These are phyloP conservation scores for Wickerhamiella pararugosa DNA, from an alignment of 1,139 yeast genomes.

Conservation along the genomic window DNA sequence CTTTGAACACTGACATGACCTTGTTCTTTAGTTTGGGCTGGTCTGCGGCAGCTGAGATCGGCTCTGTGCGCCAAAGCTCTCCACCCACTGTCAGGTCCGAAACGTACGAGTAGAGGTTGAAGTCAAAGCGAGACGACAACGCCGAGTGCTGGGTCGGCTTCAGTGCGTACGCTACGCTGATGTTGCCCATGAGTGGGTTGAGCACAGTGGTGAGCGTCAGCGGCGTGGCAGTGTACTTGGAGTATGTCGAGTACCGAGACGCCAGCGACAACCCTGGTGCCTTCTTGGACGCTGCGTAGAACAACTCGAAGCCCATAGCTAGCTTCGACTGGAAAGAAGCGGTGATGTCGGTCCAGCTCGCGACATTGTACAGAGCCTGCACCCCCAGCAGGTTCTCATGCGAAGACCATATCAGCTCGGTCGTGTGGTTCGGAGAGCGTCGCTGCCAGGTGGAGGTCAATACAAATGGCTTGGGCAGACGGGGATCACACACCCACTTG, in stretches of 20 bases:
- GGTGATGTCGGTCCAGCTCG: constrained; percentile 23
- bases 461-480: constrained; percentile 39
- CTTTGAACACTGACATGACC: constrained; percentile 39
- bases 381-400: constrained; percentile 80
- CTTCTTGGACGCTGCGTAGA: constrained; percentile 76
- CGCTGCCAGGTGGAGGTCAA: constrained; percentile 61
- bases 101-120: constrained; percentile 79
- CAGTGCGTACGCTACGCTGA: constrained; percentile 79
- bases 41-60: constrained; percentile 12
- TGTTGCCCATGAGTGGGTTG: constrained; percentile 83
- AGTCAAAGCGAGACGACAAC: constrained; percentile 74
- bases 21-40: constrained; percentile 7
- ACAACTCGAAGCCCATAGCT: constrained; percentile 72
- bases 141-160: constrained; percentile 65
- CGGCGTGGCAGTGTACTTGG: constrained; percentile 80
- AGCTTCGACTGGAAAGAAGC: constrained; percentile 34
- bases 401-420: constrained; percentile 75
- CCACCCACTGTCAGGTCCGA: constrained; percentile 78
- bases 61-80: constrained; percentile 48
- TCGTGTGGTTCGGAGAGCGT: constrained; percentile 47
- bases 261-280: constrained; percentile 62
- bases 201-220: constrained; percentile 73
- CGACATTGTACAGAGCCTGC: constrained; percentile 57
- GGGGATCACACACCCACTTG: constrained; percentile 62
- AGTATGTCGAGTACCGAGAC: constrained; percentile 68